phyloP scores from a whole-genome alignment of 2,329 filamentous ascomycete species.

The Diaporthe citriasiana region DNA sequence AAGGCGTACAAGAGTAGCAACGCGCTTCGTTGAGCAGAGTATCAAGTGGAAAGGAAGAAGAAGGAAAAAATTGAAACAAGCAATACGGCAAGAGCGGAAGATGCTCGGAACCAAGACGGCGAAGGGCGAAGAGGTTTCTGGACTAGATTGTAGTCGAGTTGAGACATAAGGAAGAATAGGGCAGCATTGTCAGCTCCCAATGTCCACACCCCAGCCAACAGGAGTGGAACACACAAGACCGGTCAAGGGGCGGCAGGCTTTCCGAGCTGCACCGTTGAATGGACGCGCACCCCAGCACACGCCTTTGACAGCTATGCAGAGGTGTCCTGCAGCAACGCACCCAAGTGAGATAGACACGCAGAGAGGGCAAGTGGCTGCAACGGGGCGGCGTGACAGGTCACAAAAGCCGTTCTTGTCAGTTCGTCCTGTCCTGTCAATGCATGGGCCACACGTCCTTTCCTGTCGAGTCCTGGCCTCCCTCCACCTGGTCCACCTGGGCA shows the following conservation, averaged over 20 bases:
- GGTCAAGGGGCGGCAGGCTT: conserved; percentile 35
- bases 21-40: background rate
- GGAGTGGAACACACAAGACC: conserved; percentile 33
- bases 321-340: conserved; percentile 32
- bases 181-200: conserved; percentile 33
- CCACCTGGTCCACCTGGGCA: background rate
- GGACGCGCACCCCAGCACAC: conserved; percentile 23
- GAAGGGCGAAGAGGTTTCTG: background rate
- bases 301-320: conserved; percentile 30
- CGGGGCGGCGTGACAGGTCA: conserved; percentile 29
- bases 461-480: background rate
- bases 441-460: background rate
- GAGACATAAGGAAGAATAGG: conserved; percentile 26
- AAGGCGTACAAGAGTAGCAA: background rate
- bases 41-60: background rate
- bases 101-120: background rate
- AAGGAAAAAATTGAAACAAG: no score
- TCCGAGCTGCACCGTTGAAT: conserved; percentile 31
- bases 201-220: conserved; percentile 16
- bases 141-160: background rate
- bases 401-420: conserved; percentile 10
- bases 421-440: conserved; percentile 3
- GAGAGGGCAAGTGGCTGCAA: conserved; percentile 12
- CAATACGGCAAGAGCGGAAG: conserved; percentile 6
- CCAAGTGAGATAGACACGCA: conserved; percentile 22